Base-by-base conservation (phyloP, 768 basidiomycete genomes). In the Neoboletus magnificus region DNA sequence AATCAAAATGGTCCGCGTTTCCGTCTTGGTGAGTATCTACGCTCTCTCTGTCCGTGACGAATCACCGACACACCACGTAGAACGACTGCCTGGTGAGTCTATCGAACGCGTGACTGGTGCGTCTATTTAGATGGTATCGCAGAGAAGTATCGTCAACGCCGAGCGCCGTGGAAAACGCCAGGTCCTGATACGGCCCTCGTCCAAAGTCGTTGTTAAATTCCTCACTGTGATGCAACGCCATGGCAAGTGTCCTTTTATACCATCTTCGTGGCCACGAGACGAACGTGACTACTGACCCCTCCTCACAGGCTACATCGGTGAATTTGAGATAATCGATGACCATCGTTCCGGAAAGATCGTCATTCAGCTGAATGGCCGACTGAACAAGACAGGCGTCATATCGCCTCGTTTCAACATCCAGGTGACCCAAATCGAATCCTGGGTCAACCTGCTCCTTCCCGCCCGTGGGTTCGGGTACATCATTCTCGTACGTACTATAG, bases 321-420 rank as follows among this genome's bases (percentile, higher is more conserved):
- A 98, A 79, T 97, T 97, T 69, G 95, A 97, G 74, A 91, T 97
- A 76, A 88, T 98, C 71, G 97, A 99, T 68, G 97, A 99, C 79
- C 97, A 98, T 76, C 94, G 96, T 57, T 87, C 93, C 8, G 93
- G 93, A 67, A 99, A 98, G 79, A 93, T 99, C 62, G 95, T 99
- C 67, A 84, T 98, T 66, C 95, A 99, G 77, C 86, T 99, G 55
- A 99, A 97, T 70, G 97, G 97, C 44, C 91, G 93, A 58, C 84
- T 99, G 66, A 99, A 99, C 84, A 99, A 99, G 80, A 89, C 88
- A n/a, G 97, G 96, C 65, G 96, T 99, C 71, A 98, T 98, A 77
- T 98, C 95, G n/a, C 95, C 96, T 42, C 90, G 97, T 52, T 98
- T 92, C 84, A 98, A 98, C 77, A 85, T 98, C 65, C 91, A 94